Evolutionary conservation across 2,329 filamentous ascomycete species (phyloP).

Genomic region (Penicillium paneum): DNA sequence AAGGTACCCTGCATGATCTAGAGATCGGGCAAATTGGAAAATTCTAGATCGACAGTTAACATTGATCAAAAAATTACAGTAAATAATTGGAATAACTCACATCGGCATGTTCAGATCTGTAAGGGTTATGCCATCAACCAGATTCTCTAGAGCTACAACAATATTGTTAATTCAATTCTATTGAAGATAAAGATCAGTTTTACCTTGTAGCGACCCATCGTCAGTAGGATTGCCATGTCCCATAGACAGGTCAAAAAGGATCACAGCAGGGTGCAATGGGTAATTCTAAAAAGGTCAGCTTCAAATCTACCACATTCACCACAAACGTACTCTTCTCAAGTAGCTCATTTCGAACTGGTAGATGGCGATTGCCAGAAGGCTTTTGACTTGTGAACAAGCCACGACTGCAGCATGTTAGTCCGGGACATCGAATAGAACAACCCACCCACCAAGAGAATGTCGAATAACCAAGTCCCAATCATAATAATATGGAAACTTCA

Average conservation of each 20-base stretch:
- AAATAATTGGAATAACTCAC: neutral
- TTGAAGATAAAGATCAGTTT: slow-evolving; percentile 8
- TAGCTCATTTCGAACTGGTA: slow-evolving; percentile 55
- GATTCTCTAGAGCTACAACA: slow-evolving; percentile 52
- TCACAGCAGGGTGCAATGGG: slow-evolving; percentile 62
- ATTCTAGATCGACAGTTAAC: neutral
- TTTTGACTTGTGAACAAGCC: slow-evolving; percentile 34
- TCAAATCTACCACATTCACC: slow-evolving; percentile 31
- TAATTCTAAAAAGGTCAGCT: slow-evolving; percentile 22
- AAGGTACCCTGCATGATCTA: neutral
- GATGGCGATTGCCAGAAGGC: slow-evolving; percentile 51
- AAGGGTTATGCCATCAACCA: slow-evolving; percentile 36
- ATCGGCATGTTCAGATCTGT: neutral
- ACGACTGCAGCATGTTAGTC: slow-evolving; percentile 25
- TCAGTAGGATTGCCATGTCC: slow-evolving; percentile 35
- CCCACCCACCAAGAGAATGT: slow-evolving; percentile 57
- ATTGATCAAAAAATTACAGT: neutral
- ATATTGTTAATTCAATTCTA: slow-evolving; percentile 14
- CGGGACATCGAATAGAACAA: neutral
- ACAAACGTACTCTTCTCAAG: slow-evolving; percentile 56
- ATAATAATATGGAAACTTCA: slow-evolving; percentile 51
- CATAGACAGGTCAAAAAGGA: slow-evolving; percentile 68
- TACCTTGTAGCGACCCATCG: slow-evolving; percentile 43
- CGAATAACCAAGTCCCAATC: slow-evolving; percentile 66
- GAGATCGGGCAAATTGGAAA: neutral